Conservation (phyloP, 208 protist species). For the Crithidia bombi region DNA sequence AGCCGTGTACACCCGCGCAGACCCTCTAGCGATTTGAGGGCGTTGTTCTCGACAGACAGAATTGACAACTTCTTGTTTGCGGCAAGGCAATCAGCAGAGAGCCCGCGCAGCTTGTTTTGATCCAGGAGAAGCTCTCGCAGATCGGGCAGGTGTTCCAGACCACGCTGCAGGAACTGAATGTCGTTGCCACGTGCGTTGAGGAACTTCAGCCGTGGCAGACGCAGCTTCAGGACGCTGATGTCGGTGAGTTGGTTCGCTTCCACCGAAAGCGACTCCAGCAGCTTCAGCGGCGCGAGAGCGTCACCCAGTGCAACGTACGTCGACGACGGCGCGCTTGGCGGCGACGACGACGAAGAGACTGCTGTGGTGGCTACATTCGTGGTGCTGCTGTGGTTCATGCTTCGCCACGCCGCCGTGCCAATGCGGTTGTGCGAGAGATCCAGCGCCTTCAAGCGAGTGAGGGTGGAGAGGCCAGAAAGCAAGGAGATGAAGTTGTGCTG, state of each 20-base stretch:
- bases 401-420: conserved; percentile 26
- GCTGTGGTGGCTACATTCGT: not conserved
- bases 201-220: conserved; percentile 70
- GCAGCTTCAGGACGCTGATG: conserved; percentile 51
- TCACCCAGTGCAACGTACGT: conserved; percentile 43
- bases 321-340: not conserved
- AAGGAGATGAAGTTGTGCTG: conserved; percentile 79
- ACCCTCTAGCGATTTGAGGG: conserved; percentile 66
- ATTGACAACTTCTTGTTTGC: conserved; percentile 59
- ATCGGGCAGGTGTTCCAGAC: conserved; percentile 66
- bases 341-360: not conserved
- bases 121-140: conserved; percentile 93
- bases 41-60: conserved; percentile 82
- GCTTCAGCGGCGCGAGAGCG: conserved; percentile 44
- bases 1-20: conserved; percentile 52
- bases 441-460: conserved; percentile 66
- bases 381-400: conserved; percentile 4
- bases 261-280: conserved; percentile 84
- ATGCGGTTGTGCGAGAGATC: conserved; percentile 88
- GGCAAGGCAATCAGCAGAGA: conserved; percentile 63
- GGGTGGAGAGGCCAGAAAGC: conserved; percentile 58
- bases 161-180: conserved; percentile 73
- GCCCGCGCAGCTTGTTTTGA: conserved; percentile 84
- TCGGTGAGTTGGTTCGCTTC: conserved; percentile 85
- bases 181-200: conserved; percentile 92